Base-by-base conservation (phyloP, 805 yeast genomes). In the Phaffomyces antillensis region DNA sequence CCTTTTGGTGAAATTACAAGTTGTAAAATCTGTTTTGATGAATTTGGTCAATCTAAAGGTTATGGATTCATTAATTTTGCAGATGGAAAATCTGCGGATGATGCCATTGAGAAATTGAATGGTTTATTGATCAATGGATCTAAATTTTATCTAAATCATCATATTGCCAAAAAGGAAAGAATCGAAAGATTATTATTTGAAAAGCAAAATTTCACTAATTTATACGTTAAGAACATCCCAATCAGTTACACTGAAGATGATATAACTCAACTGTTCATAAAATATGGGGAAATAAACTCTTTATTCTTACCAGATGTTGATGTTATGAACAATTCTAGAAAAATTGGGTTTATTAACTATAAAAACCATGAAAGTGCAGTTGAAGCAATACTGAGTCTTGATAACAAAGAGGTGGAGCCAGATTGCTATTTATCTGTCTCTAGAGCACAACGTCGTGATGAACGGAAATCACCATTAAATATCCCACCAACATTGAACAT, bases 51-150 rank as follows among this genome's bases (percentile, higher is more conserved):
- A 23, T 64, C 74, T n/a, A 68, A 64, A 51, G 76, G 79, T 17
- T 77, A 72, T 57, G 91, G 90, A 8, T 84, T 84, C 62, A 77
- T 85, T 26, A 81, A 82, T 57, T 84, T 71, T 57, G 60, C 68
- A 26, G 62, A 66, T 45, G 72, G 75, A 40, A 63, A 60, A 17
- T 69, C 75, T 65, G 88, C 91, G 2, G 68, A 76, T 41, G 64
- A 62, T 24, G 89, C 90, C 9, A 79, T 83, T 35, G 64, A 70
- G n/a, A 61, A 68, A 46, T 69, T 81, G 25, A 74, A 77, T 55
- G 76, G 76, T 31, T 61, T 63, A 38, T 51, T 61, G 7, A 59
- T 73, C 35, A 66, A 68, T 46, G 56, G 59, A 1, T 48, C 63
- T 47, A 51, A 52, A 36, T 37, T 63, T 9, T 78, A 72, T 52